These are phyloP conservation scores for Grosmannia serpens DNA, from an alignment of 2,329 filamentous ascomycete species.

Conservation along the genomic window DNA sequence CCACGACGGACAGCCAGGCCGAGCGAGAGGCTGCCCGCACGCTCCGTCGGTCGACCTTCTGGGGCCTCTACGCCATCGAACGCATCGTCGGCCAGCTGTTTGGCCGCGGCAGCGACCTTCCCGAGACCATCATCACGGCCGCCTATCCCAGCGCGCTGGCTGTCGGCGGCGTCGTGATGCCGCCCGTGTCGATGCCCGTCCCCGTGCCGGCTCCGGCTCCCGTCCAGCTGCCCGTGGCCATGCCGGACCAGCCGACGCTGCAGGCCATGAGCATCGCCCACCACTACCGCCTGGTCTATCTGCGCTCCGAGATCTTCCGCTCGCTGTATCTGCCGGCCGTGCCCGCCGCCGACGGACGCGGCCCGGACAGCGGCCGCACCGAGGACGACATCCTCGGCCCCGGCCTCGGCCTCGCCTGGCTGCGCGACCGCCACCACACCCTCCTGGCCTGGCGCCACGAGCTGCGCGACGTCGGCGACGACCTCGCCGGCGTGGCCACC, in stretches of 20 bases:
- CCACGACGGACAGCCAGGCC: not conserved
- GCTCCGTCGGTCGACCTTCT: slow-evolving; percentile 18
- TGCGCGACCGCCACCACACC: slow-evolving; percentile 7
- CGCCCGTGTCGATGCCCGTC: not conserved
- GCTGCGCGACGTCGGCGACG: slow-evolving; percentile 7
- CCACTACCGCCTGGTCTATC: slow-evolving; percentile 23
- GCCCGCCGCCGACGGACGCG: not conserved
- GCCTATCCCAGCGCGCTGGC: slow-evolving; percentile 18
- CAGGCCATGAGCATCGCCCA: slow-evolving; percentile 18
- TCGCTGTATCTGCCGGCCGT: slow-evolving; percentile 12
- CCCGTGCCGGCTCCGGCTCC: not conserved
- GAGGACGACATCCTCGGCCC: not conserved
- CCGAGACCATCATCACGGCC: slow-evolving; percentile 23
- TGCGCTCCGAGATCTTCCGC: slow-evolving; percentile 23
- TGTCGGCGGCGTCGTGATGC: not conserved
- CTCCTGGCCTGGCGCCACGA: slow-evolving; percentile 9
- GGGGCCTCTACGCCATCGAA: slow-evolving; percentile 24
- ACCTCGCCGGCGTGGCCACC: slow-evolving; percentile 15
- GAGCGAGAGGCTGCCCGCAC: slow-evolving; percentile 4
- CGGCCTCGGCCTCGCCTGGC: slow-evolving; percentile 5
- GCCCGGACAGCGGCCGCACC: not conserved
- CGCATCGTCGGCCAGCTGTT: slow-evolving; percentile 24
- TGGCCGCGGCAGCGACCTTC: slow-evolving; percentile 23
- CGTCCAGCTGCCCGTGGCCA: not conserved
- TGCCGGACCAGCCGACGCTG: slow-evolving; percentile 7